These are phyloP conservation scores for Candida maltosa DNA, from an alignment of 805 yeast species.

Conservation along the genomic window DNA sequence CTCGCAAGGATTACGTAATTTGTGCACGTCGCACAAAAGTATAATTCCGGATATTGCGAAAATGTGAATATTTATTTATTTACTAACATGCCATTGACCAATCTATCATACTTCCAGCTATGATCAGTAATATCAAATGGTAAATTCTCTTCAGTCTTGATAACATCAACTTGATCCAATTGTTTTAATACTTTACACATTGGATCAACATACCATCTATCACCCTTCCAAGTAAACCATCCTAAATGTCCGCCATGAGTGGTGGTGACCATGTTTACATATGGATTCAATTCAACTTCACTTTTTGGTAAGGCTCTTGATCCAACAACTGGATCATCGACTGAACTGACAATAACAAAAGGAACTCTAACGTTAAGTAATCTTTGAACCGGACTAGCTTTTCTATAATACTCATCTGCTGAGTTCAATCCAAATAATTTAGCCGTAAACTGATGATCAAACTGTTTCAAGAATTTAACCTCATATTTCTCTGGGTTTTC, in stretches of 20 bases:
- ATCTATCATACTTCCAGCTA: conserved; percentile 34
- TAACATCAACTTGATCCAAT: conserved; percentile 25
- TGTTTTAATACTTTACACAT: conserved; percentile 30
- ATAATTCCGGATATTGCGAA: neutral
- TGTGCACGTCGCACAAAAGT: neutral
- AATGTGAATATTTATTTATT: too few relatives aligned
- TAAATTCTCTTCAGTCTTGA: conserved; percentile 12
- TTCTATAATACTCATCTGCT: conserved; percentile 61
- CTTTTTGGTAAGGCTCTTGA: conserved; percentile 48
- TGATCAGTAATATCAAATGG: conserved; percentile 24
- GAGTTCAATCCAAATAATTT: conserved; percentile 60
- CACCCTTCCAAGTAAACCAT: conserved; percentile 32
- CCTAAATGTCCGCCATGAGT: conserved; percentile 74
- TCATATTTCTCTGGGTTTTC: conserved; percentile 26
- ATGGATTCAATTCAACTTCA: conserved; percentile 56
- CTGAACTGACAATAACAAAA: conserved; percentile 53
- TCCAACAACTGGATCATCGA: conserved; percentile 66
- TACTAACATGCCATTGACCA: conserved; percentile 11
- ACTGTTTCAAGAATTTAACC: conserved; percentile 45
- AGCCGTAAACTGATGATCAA: conserved; percentile 62
- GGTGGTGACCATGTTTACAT: conserved; percentile 52
- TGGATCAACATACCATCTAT: conserved; percentile 40
- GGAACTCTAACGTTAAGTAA: conserved; percentile 60
- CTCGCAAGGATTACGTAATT: too few relatives aligned
- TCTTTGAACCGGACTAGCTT: conserved; percentile 59